A percentile compares a stretch with the other conserved stretches of the same genome.
These are phyloP conservation scores for Scheffersomyces cryptocercus DNA, from an alignment of 1,139 yeast genomes.

Conservation along the genomic window DNA sequence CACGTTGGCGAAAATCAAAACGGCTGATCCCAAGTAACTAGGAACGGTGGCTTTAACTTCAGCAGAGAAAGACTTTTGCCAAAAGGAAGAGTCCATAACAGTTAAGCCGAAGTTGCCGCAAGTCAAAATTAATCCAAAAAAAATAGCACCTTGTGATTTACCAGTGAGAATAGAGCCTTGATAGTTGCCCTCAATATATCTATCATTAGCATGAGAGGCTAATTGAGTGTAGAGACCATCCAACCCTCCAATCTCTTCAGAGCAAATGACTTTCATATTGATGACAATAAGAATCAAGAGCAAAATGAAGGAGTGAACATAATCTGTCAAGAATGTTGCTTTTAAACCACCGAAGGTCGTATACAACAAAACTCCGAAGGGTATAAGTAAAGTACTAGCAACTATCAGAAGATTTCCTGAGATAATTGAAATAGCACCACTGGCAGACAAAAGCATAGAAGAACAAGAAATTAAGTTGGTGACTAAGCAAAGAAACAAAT, in stretches of 20 bases:
- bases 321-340: slow-evolving; percentile 42
- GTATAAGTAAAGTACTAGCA: slow-evolving; percentile 33
- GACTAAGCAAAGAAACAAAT: slow-evolving; percentile 29
- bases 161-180: slow-evolving; percentile 35
- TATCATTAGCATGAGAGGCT: slow-evolving; percentile 12
- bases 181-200: slow-evolving; percentile 30
- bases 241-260: slow-evolving; percentile 29
- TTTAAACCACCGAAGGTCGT: slow-evolving; percentile 41
- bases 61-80: slow-evolving; percentile 38
- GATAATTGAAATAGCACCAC: slow-evolving; percentile 34
- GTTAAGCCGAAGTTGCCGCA: slow-evolving; percentile 31
- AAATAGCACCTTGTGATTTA: slow-evolving; percentile 30
- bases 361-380: slow-evolving; percentile 35
- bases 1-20: slow-evolving; percentile 30
- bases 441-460: slow-evolving; percentile 36
- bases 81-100: slow-evolving; percentile 32
- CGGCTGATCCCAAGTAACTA: slow-evolving; percentile 36
- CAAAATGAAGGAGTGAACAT: slow-evolving; percentile 33
- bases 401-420: slow-evolving; percentile 34
- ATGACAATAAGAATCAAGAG: slow-evolving; percentile 28
- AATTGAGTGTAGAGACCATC: slow-evolving; percentile 27
- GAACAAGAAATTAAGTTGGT: slow-evolving; percentile 34
- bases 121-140: slow-evolving; percentile 29
- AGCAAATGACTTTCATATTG: slow-evolving; percentile 24
- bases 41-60: slow-evolving; percentile 35